Percentiles rank a stretch among this genome's conserved stretches.
phyloP scores from a whole-genome alignment of 1,284 basidiomycete species.

The Vanrija sp. region DNA sequence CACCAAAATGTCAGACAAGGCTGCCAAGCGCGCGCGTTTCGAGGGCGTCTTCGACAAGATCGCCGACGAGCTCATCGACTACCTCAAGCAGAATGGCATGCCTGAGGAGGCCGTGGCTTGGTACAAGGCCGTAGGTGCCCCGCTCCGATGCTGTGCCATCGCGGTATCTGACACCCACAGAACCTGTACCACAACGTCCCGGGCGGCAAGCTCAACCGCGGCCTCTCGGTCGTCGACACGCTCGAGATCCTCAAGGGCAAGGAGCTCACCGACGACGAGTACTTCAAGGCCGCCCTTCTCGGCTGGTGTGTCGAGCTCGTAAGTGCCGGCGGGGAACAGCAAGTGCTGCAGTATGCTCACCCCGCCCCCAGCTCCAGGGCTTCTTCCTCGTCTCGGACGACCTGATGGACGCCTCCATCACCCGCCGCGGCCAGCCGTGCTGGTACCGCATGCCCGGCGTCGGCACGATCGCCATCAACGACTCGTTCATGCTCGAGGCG shows the following conservation, averaged over 20 bases:
- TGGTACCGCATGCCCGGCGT: constrained; percentile 80
- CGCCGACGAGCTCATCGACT: constrained; percentile 58
- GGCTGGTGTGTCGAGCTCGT: constrained; percentile 97
- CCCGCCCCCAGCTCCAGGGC: constrained; percentile 72
- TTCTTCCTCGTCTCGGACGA: constrained; percentile 98
- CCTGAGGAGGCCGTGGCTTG: constrained; percentile 77
- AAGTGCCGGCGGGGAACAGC: constrained; percentile 39
- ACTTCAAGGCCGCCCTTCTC: constrained; percentile 80
- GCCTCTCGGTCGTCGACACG: constrained; percentile 90
- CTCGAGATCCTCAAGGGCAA: constrained; percentile 80
- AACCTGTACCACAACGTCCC: constrained; percentile 92
- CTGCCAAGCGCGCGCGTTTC: constrained; percentile 35
- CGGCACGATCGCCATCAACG: constrained; percentile 90
- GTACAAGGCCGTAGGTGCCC: constrained; percentile 63
- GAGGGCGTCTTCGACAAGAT: constrained; percentile 55
- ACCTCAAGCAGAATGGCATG: constrained; percentile 66
- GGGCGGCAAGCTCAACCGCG: constrained; percentile 94
- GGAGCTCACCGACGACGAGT: constrained; percentile 67
- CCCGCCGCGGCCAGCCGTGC: constrained; percentile 95
- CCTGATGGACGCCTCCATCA: constrained; percentile 92
- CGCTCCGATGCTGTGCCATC: background rate
- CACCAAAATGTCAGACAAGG: constrained; percentile 27
- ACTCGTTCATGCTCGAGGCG: constrained; percentile 92
- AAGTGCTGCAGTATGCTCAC: background rate
- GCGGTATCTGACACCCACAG: constrained; percentile 51